Conservation (phyloP, 306 rosid genomes). For the Spatholobus suberectus region DNA sequence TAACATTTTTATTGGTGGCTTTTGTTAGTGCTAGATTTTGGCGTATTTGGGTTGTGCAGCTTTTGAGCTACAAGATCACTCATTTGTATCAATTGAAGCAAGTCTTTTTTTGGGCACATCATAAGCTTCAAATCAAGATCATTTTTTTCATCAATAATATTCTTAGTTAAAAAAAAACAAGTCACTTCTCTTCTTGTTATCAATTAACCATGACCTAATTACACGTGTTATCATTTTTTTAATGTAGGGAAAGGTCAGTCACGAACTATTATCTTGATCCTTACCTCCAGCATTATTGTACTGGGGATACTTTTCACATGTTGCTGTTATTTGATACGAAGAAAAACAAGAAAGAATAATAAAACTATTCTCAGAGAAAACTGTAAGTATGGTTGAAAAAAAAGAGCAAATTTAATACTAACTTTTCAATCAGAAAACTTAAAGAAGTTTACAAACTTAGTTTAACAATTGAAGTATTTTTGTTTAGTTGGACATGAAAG, state of each 20-base stretch:
- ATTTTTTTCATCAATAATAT: not conserved
- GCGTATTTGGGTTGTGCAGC: too few species aligned
- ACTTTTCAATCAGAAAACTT: not conserved
- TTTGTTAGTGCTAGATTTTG: too few species aligned
- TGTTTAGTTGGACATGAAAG: slow-evolving; percentile 12
- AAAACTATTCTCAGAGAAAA: slow-evolving; percentile 21
- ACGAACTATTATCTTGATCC: not conserved
- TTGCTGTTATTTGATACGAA: not conserved
- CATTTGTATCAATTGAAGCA: too few species aligned
- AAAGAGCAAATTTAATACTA: not conserved
- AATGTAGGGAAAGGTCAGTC: not conserved
- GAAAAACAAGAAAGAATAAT: not conserved
- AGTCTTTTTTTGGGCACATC: too few species aligned
- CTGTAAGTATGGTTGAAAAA: not conserved
- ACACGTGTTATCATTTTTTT: not conserved
- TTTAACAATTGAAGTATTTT: not conserved
- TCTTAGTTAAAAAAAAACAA: not conserved
- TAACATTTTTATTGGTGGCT: too few species aligned
- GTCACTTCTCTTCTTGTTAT: not conserved
- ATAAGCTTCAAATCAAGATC: not conserved
- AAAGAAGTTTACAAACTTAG: not conserved
- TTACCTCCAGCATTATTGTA: not conserved
- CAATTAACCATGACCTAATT: not conserved
- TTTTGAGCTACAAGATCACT: too few species aligned
- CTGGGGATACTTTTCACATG: not conserved